Percentiles rank a stretch among this genome's conserved stretches.
Evolutionary conservation across 495 filamentous ascomycete genomes (phyloP).

Genomic region (Immersiella caudata): DNA sequence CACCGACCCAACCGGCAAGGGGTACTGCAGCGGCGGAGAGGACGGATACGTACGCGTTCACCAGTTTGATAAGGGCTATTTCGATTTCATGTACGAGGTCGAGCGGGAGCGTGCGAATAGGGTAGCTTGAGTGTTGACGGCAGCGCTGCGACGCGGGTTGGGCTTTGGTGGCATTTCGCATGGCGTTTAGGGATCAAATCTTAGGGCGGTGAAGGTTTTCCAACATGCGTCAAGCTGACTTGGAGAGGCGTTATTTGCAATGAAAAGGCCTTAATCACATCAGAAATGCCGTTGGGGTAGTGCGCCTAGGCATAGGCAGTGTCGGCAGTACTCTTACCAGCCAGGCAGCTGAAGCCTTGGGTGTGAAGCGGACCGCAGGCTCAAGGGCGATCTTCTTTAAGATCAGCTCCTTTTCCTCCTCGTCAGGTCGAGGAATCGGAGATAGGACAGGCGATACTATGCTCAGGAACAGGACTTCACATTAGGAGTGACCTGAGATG

Average conservation of each 20-base stretch:
- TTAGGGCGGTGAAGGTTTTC: conserved; percentile 24
- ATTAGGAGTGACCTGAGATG: background rate
- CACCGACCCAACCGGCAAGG: conserved; percentile 83
- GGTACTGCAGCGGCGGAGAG: conserved; percentile 93
- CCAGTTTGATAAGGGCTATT: conserved; percentile 97
- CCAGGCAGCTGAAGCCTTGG: too few relatives aligned
- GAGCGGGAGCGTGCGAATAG: conserved; percentile 64
- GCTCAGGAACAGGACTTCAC: background rate
- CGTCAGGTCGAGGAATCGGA: background rate
- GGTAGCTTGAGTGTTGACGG: conserved; percentile 18
- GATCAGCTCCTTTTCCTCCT: background rate
- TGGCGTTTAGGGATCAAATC: conserved; percentile 31
- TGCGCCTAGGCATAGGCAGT: too few relatives aligned
- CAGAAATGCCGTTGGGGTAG: too few relatives aligned
- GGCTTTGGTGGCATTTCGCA: conserved; percentile 27
- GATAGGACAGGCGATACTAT: background rate
- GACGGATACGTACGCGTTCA: conserved; percentile 98
- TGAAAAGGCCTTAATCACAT: too few relatives aligned
- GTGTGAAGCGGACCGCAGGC: too few relatives aligned
- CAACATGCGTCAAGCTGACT: too few relatives aligned
- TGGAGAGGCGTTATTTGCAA: too few relatives aligned
- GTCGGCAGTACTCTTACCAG: too few relatives aligned
- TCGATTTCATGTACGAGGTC: conserved; percentile 98
- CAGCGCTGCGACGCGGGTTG: conserved; percentile 4
- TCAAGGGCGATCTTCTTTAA: background rate